Base-by-base conservation (phyloP, 2,329 filamentous ascomycete species). In the Penicillium corylophilum region DNA sequence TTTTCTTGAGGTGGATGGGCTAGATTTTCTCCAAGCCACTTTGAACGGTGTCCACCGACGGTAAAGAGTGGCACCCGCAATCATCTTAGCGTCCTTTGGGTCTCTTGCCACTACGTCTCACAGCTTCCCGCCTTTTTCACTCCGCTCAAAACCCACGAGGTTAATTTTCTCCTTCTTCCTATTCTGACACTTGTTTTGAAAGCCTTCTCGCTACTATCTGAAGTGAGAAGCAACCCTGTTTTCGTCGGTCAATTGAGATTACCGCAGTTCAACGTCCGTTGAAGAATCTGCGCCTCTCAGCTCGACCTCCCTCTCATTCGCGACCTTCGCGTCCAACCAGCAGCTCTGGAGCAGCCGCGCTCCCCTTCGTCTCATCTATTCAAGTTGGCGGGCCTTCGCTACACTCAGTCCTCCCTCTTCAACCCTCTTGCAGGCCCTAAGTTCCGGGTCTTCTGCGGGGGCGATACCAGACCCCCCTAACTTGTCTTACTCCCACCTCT, bases 391-490 rank as follows among this genome's bases (percentile, higher is more conserved):
- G 88, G 88, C 82, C 79, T 85, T 84, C 83, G 82, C 77, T 80
- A 81, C 77, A 75, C 81, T 76, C 77, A 82, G 78, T 83, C 88
- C 74, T 87, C 85, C 75, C 87, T 87, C 78, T 81, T 87, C 73
- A 87, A 87, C 81, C 92, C 90, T 84, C 89, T 95, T 79, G 87
- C 93, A 75, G 90, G 90, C 82, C 93, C 91, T 77, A 86, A 86
- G 74, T 86, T 86, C 82, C 90, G 91, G 91, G 91, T 95, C 85
- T 93, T 93, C 76, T 86, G 86, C 82, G 92, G 93, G 88, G 89
- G 91, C 80, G 90, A 94, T 82, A 94, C 91, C 81, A 93, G 95
- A 79, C 93, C 94, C 74, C 93, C 93, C 82, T 97, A 97, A 96
- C 78, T 93, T 75, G 80, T 65, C 73, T 73, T 74, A 63, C 61